Evolutionary conservation across 768 basidiomycete genomes (phyloP).

Genomic region (Tricholoma sp.): DNA sequence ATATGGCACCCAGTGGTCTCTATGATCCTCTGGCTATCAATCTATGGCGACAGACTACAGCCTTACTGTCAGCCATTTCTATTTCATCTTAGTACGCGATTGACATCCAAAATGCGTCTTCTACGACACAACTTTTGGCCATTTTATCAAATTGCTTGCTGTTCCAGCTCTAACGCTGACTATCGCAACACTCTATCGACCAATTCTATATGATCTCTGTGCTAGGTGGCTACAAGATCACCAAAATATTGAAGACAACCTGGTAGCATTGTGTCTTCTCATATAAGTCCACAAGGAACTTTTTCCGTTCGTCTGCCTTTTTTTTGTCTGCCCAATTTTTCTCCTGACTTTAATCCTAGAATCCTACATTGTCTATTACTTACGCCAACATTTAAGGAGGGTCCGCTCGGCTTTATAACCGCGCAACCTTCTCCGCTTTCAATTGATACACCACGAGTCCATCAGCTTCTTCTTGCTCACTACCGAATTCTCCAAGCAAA

Average conservation of each 20-base stretch:
- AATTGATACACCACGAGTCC: constrained; percentile 45
- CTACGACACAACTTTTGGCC: constrained; percentile 40
- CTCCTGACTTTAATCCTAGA: constrained; percentile 27
- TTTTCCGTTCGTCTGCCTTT: constrained; percentile 50
- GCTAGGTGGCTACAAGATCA: constrained; percentile 72
- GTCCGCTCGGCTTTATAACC: constrained; percentile 50
- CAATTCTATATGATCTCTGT: constrained; percentile 74
- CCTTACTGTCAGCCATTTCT: constrained; percentile 41
- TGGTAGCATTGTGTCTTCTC: constrained; percentile 57
- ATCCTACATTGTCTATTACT: constrained; percentile 50
- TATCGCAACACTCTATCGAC: constrained; percentile 66
- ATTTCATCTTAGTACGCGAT: constrained; percentile 31
- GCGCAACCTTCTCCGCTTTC: constrained; percentile 24
- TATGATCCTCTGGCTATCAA: constrained; percentile 60
- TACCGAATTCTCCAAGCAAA: constrained; percentile 80
- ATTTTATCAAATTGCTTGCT: constrained; percentile 57
- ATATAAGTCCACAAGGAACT: constrained; percentile 68
- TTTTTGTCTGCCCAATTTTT: constrained; percentile 9
- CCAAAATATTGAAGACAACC: constrained; percentile 43
- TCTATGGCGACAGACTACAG: constrained; percentile 46
- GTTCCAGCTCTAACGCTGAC: constrained; percentile 56
- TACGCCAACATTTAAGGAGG: constrained; percentile 36
- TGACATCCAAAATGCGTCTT: constrained; percentile 33
- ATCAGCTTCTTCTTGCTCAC: constrained; percentile 71
- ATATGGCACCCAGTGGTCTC: constrained; percentile 23